Evolutionary conservation across 768 basidiomycete genomes (phyloP).

Genomic region (Amanita muscaria): DNA sequence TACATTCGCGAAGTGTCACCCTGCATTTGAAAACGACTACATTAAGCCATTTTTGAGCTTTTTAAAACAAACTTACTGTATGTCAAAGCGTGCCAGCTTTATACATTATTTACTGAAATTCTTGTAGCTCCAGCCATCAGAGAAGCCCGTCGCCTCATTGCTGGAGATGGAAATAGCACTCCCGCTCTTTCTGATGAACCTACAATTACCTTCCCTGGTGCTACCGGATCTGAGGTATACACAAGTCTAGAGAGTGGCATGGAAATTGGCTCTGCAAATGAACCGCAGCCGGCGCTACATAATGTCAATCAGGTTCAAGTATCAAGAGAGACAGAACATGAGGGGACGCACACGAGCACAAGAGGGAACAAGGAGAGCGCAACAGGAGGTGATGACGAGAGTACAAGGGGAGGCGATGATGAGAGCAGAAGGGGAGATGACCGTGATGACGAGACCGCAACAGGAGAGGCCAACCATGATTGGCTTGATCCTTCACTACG

Average conservation of each 20-base stretch:
- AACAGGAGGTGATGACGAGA: no score
- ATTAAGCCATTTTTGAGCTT: slow-evolving; percentile 4
- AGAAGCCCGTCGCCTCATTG: neutral
- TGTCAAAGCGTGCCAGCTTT: neutral
- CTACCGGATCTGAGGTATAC: neutral
- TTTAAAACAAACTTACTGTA: slow-evolving; percentile 1
- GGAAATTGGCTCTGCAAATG: neutral
- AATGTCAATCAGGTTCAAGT: neutral
- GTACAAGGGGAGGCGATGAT: no score
- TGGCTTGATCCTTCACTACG: no score
- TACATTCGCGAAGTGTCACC: slow-evolving; percentile 3
- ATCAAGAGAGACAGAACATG: no score
- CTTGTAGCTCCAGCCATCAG: neutral
- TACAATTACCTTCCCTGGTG: neutral
- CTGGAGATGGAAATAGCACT: neutral
- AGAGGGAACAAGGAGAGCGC: no score
- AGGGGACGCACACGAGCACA: no score
- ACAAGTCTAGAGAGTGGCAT: neutral
- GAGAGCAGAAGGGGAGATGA: no score
- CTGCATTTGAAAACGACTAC: neutral
- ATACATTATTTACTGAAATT: neutral
- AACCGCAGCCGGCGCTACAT: neutral
- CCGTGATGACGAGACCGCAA: no score
- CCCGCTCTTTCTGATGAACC: neutral
- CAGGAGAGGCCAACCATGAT: no score